These are phyloP conservation scores for Globisporangium lucens DNA, from an alignment of 352 stramenopile genomes.

Conservation along the genomic window DNA sequence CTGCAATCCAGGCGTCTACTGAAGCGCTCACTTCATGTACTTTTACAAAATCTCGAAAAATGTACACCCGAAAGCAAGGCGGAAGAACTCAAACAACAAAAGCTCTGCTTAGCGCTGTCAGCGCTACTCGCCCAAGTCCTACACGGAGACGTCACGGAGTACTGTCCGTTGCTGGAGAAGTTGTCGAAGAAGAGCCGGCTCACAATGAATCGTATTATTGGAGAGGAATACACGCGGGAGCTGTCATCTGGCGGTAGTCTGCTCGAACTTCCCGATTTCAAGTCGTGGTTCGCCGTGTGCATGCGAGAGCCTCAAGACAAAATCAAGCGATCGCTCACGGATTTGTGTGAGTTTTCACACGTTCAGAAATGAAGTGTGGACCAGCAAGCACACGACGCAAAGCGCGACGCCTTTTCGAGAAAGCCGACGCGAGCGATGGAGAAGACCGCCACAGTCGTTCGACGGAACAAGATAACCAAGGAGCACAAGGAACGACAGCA, in stretches of 20 bases:
- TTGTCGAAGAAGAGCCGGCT: neutral
- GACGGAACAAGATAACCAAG: no score
- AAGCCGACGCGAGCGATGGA: neutral
- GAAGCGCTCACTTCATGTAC: neutral
- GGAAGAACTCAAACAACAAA: neutral
- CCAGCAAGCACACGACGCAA: neutral
- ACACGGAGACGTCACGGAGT: neutral
- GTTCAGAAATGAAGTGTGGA: neutral
- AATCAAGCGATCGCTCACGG: neutral
- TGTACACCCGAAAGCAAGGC: neutral
- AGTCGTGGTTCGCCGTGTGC: neutral
- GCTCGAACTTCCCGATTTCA: neutral
- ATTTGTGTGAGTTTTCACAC: neutral
- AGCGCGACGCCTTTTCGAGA: neutral
- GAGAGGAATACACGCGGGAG: neutral
- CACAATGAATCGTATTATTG: neutral
- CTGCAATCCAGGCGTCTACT: neutral
- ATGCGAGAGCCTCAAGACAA: neutral
- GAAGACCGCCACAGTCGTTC: neutral
- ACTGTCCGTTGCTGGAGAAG: neutral
- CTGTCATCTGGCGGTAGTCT: neutral
- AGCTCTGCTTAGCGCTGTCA: neutral
- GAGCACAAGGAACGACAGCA: no score
- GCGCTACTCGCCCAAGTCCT: neutral
- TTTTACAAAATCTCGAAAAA: neutral